phyloP scores from a whole-genome alignment of 148 eudicot species.

The Vaccinium macrocarpon region DNA sequence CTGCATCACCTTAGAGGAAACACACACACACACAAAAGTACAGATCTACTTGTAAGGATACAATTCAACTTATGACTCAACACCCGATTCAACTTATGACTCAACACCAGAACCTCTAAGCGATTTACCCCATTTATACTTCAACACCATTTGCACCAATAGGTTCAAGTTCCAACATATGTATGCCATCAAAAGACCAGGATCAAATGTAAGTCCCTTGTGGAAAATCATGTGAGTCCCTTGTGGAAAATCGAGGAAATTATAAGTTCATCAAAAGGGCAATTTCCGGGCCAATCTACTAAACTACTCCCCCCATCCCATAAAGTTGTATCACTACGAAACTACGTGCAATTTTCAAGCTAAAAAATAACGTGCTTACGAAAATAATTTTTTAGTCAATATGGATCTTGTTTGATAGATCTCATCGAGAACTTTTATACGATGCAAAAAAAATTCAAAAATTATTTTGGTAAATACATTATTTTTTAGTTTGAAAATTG shows the following conservation, averaged over 20 bases:
- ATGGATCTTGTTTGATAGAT: too few relatives aligned
- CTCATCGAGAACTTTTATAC: too few relatives aligned
- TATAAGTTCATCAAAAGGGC: slow-evolving; percentile 2
- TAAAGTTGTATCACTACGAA: too few relatives aligned
- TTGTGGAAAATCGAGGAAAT: not conserved
- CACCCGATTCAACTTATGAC: not conserved
- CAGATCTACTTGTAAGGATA: not conserved
- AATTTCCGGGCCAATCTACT: not conserved
- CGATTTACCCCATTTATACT: not conserved
- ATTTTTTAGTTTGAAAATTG: too few relatives aligned
- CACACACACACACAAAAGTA: not conserved
- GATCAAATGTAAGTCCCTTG: not conserved
- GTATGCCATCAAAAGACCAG: not conserved
- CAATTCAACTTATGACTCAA: too few relatives aligned
- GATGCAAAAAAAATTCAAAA: too few relatives aligned
- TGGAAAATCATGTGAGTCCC: not conserved
- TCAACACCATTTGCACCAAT: not conserved
- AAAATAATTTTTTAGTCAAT: too few relatives aligned
- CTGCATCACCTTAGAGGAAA: not conserved
- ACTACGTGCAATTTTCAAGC: too few relatives aligned
- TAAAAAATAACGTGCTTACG: too few relatives aligned
- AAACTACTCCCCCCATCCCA: too few relatives aligned
- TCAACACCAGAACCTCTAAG: not conserved
- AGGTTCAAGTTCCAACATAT: not conserved
- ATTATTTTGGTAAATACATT: too few relatives aligned